Evolutionary conservation across 2,329 filamentous ascomycete genomes (phyloP), one percentile per base, ranked within the genome.

Genomic region (Sclerotinia borealis): DNA sequence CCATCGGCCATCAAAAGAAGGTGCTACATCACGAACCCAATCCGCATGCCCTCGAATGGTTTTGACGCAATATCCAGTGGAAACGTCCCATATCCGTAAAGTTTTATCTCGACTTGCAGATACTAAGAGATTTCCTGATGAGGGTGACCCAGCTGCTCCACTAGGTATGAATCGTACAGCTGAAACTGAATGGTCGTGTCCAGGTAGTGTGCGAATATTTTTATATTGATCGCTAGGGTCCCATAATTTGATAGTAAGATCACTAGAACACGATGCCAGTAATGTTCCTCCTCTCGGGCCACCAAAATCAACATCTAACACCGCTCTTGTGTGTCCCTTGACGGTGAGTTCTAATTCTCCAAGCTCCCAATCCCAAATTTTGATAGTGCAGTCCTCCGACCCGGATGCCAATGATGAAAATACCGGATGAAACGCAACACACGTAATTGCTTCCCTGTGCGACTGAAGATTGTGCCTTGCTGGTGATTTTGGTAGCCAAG

Each of bases 331-430:
- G 73, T 97, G 93, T 1, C 92, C 92, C 74, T 97, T 97, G 63
- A 97, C 84, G 0, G 93, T 97, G 66, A 89, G 81, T 75, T 97
- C 93, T 4, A 96, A 81, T 76, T 97, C 93, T 54, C 93, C 93
- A 29, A 96, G 78, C 72, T 97, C 93, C 90, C 92, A 97, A 73
- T 97, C 93, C 93, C 93, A 97, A 62, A 97, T 93, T 73, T 97
- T 97, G 75, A 98, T 96, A 9, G 90, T 96, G 61, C 86, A 90
- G 76, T 97, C 93, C 75, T 96, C 93, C 10, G 92, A 96, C 19
- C 91, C 93, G 0, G 92, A 95, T 11, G 93, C 93, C 27, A 97
- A 81, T 6, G 91, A 93, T 11, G 92, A 93, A 77, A 96, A 97
- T 37, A 95, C 83, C 0, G 93, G 93, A 74, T 97, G 93, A 74